Evolutionary conservation across 176 grass and related monocot species (phyloP).

Genomic region (Oryza rufipogon): DNA sequence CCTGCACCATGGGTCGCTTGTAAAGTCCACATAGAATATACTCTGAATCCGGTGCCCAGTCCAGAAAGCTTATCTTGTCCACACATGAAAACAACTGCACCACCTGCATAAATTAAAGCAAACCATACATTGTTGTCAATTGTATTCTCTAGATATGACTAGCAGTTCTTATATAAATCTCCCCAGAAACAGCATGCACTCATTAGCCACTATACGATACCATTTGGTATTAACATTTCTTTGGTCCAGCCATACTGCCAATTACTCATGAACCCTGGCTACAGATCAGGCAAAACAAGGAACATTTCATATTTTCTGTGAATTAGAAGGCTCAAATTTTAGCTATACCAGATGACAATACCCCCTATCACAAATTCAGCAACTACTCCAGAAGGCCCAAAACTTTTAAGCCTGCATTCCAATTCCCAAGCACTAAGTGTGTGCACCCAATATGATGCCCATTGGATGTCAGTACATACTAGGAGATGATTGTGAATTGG

Average conservation of each 20-base stretch:
- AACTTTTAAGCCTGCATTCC: conserved; percentile 35
- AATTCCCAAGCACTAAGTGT: neutral
- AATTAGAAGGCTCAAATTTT: conserved; percentile 10
- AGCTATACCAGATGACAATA: conserved; percentile 8
- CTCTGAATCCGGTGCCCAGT: conserved; percentile 94
- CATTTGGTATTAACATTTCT: conserved; percentile 23
- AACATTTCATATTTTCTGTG: neutral
- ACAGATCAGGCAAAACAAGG: conserved; percentile 4
- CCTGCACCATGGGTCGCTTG: conserved; percentile 93
- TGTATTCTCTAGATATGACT: conserved; percentile 4
- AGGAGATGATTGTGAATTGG: neutral
- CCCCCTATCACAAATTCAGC: conserved; percentile 32
- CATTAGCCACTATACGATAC: neutral
- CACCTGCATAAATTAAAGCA: conserved; percentile 60
- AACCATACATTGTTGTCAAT: conserved; percentile 2
- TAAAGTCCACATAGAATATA: conserved; percentile 92
- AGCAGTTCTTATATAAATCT: conserved; percentile 28
- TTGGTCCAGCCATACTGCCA: neutral
- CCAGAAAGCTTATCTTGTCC: conserved; percentile 91
- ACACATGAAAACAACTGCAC: conserved; percentile 92
- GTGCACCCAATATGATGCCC: neutral
- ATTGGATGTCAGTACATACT: neutral
- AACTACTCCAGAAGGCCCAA: neutral
- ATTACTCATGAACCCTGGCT: neutral
- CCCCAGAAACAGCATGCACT: neutral